Evolutionary conservation across 1,284 basidiomycete species (phyloP), one percentile per base, ranked within the genome.

Genomic region (Fistulinella cinereoalba): DNA sequence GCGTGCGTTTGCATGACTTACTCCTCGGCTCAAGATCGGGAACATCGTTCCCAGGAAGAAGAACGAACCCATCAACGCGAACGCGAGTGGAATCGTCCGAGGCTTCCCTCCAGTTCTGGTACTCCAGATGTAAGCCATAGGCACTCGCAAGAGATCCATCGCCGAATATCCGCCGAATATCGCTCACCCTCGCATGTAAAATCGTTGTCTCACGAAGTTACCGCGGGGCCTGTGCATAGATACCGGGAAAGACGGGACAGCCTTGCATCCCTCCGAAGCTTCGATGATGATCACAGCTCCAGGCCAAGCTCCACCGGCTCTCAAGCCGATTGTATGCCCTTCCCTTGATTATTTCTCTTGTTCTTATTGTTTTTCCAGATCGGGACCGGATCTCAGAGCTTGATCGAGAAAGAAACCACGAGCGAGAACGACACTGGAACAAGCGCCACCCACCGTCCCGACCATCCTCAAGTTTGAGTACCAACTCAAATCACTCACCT

Each of bases 401-500:
- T n/a, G 71, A 73, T 37, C 55, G 57, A 39, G 76, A 79, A 37
- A 70, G 61, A 44, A 67, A 68, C 22, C 54, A 64, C 25, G 74
- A 79, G 37, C 68, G 71, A 25, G 80, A 81, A 56, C 69, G 73
- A 19, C 71, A 73, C 42, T 81, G 80, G 81, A 83, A 83, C 54
- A 77, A 71, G 50, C 73, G 71, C 10, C 68, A 69, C 13, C 58
- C 61, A 15, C 56, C 57, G 10, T 58, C 63, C 18, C 56, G 58
- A 12, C 51, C 57, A 23, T 70, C 57, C 33, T 68, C 54, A 37
- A 68, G 57, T 53, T 50, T 61, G 53, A 71, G 60, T 40, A 55
- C 46, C 23, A 59, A 47, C 48, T 68, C 57, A 57, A 72, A 55
- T 60, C 52, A 67, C 27, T 55, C 58, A 4, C 60, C 62, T 46